These are phyloP conservation scores for Geotrichum candidum DNA, from an alignment of 1,139 yeast species.

Conservation along the genomic window DNA sequence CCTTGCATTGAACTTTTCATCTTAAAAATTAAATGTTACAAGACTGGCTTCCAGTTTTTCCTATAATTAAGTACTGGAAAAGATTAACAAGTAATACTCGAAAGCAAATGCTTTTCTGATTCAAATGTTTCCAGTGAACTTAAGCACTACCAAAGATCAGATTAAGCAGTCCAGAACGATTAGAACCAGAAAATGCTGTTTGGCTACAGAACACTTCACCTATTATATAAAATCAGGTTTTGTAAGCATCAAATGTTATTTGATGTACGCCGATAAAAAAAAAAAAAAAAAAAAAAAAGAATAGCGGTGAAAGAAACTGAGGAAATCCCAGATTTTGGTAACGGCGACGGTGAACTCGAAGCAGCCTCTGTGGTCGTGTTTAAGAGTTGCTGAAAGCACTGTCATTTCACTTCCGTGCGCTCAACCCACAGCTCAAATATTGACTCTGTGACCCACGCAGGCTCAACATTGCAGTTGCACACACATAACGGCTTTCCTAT, in stretches of 20 bases:
- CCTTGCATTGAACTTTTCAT: constrained; percentile 62
- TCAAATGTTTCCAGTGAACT: neutral
- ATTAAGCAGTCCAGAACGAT: too few relatives aligned
- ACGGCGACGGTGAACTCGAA: constrained; percentile 61
- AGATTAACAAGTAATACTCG: constrained; percentile 46
- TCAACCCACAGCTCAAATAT: constrained; percentile 56
- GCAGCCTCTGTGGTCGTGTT: constrained; percentile 96
- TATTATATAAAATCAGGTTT: too few relatives aligned
- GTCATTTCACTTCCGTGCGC: constrained; percentile 90
- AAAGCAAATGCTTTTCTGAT: too few relatives aligned
- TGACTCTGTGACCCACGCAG: constrained; percentile 88
- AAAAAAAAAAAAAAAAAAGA: too few relatives aligned
- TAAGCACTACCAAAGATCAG: too few relatives aligned
- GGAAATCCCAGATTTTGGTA: constrained; percentile 45
- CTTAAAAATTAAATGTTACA: constrained; percentile 68
- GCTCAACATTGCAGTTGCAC: constrained; percentile 92
- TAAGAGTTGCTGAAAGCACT: constrained; percentile 96
- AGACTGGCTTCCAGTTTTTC: constrained; percentile 40
- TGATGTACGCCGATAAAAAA: too few relatives aligned
- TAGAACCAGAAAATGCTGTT: too few relatives aligned
- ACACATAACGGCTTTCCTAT: constrained; percentile 83
- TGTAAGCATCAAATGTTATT: too few relatives aligned
- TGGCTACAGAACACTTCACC: too few relatives aligned
- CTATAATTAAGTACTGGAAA: constrained; percentile 47
- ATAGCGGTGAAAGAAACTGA: neutral